Base-by-base conservation (phyloP, 192 early-diverging fungal genomes). In the Backusella psychrophila region DNA sequence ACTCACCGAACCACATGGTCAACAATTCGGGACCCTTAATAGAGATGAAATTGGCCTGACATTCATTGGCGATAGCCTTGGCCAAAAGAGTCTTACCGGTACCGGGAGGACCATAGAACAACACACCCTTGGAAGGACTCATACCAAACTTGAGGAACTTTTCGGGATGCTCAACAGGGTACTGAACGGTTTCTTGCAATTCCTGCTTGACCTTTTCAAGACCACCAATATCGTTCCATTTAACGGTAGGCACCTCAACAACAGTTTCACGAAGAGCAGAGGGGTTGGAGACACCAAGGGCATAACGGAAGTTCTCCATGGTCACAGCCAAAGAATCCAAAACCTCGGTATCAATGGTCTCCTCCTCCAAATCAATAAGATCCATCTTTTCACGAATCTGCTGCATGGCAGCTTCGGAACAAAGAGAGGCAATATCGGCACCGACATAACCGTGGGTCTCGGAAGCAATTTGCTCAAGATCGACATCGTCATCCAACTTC, bases 351-450 rank as follows among this genome's bases (percentile, higher is more conserved):
- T 98, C 98, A 77, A 99, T 98, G 66, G 96, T 96, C 41, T 99
- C 98, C 77, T 99, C 97, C 73, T 99, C 98, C 4, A 99, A 85
- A 80, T 99, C 98, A 83, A 99, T 98, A 49, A 93, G 84, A 76
- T 99, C 97, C 97, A 99, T 98, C 91, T 99, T 99, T 80, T 97
- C 98, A 80, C 97, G 95, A 80, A 99, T 99, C 85, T 99, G 97
- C 86, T 99, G 97, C 96, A 99, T 98, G 41, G 98, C 98, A n/a
- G 97, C 98, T 86, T 99, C 98, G 21, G 98, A 99, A 85, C 97
- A 99, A 77, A 99, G 90, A 8, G 96, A 95, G 33, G 97, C 97
- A 76, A 98, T 85, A 88, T 99, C 98, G 29, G 97, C 94, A 76
- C 98, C 98, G 52, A 98, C 97, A 84, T 93, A 96, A 73, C 98